Evolutionary conservation across 495 filamentous ascomycete species (phyloP), one percentile per base, ranked within the genome.

Genomic region (Penicillium coffeae): DNA sequence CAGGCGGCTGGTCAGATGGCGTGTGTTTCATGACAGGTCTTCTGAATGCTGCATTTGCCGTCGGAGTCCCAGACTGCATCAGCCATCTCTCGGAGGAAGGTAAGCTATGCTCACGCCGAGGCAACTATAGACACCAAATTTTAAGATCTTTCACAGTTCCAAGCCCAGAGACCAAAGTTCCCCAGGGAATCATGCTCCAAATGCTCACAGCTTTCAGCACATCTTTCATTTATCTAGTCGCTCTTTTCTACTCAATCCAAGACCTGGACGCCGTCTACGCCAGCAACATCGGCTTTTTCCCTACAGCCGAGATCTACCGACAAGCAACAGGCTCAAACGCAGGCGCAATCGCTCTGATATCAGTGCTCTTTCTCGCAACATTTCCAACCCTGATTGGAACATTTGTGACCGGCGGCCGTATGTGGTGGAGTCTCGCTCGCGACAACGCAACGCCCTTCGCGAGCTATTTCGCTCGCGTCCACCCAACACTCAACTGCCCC

Each of bases 401-500:
- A 3, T 79, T 81, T 25, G 64, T 88, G 36, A 89, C 87, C 12
- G 81, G 81, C 27, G 84, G 84, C 3, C 80, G 88, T 16, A 83
- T 84, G 45, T 84, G 84, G 62, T 92, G 88, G 88, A 80, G 85
- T 10, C 76, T 92, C 3, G 83, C 86, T 4, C 80, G 88, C 10
- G 88, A 92, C 51, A 77, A 83, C 46, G 72, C 72, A 13, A 71
- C 62, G 0, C 72, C 72, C 8, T 70, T 67, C 43, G 47, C 65
- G 3, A 47, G 39, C 2, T 56, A 63, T 20, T 72, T 75, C 47
- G 59, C 59, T 16, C 52, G 62, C 5, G 61, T 75, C 14, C 57
- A 65, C 42, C 63, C 40, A 19, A 70, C 53, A 0, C 70, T 80
- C 9, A 74, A 74, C 38, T 82, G 78, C 45, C 86, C 86, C 1